These are phyloP conservation scores for Sistotremastrum suecicum DNA, from an alignment of 768 basidiomycete species.

Conservation along the genomic window DNA sequence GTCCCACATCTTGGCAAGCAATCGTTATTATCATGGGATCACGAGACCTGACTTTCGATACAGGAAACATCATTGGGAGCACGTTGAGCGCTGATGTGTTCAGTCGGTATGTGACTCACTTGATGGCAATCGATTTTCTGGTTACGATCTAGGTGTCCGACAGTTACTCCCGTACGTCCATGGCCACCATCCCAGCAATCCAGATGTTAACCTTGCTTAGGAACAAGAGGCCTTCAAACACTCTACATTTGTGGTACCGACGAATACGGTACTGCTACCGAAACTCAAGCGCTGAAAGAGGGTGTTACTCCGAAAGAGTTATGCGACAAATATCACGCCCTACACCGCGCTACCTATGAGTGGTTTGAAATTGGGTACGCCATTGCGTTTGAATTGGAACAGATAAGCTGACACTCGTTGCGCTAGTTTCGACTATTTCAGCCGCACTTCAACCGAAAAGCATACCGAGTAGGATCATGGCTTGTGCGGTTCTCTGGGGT, in stretches of 20 bases:
- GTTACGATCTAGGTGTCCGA: background rate
- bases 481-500: background rate
- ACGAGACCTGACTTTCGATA: background rate
- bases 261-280: slow-evolving; percentile 99
- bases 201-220: slow-evolving; percentile 11
- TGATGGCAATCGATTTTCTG: background rate
- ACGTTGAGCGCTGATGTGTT: slow-evolving; percentile 95
- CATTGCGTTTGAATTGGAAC: background rate
- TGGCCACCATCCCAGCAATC: background rate
- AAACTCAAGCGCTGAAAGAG: slow-evolving; percentile 91
- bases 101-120: slow-evolving; percentile 52
- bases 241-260: slow-evolving; percentile 97
- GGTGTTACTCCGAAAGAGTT: slow-evolving; percentile 63
- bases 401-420: background rate
- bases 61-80: slow-evolving; percentile 88
- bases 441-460: slow-evolving; percentile 78
- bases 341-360: slow-evolving; percentile 87
- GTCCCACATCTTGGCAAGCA: slow-evolving; percentile 81
- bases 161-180: slow-evolving; percentile 16
- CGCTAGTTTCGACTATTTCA: slow-evolving; percentile 84
- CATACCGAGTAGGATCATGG: slow-evolving; percentile 63
- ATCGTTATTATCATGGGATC: slow-evolving; percentile 1
- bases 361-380: slow-evolving; percentile 93
- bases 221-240: slow-evolving; percentile 75
- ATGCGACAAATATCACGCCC: slow-evolving; percentile 80